Conservation (phyloP, 257 asterid genomes). For the Handroanthus guayacan region DNA sequence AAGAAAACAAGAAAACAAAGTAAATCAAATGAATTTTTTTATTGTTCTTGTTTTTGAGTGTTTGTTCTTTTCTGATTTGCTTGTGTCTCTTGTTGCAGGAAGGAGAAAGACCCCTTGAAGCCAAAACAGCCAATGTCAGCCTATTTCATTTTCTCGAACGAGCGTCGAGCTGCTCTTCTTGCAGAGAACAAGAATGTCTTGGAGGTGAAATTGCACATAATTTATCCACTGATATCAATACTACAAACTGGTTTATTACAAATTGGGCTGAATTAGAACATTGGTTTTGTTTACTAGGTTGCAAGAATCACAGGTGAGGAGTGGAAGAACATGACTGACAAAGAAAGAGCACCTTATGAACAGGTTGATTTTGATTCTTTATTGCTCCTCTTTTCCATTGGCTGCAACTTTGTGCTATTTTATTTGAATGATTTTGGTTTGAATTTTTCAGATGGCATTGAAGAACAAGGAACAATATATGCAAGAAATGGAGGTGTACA, state of each 20-base stretch:
- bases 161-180: conserved; percentile 66
- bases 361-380: conserved; percentile 42
- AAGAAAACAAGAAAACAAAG: conserved; percentile 70
- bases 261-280: background rate
- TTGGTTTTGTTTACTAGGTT: conserved; percentile 40
- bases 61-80: conserved; percentile 1
- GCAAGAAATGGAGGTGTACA: conserved; percentile 80
- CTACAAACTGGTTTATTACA: background rate
- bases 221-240: background rate
- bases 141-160: conserved; percentile 68
- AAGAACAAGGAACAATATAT: conserved; percentile 67
- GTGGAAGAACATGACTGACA: conserved; percentile 86
- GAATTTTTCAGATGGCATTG: conserved; percentile 56
- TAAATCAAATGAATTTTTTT: conserved; percentile 13
- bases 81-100: conserved; percentile 49
- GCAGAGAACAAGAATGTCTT: conserved; percentile 64
- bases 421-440: conserved; percentile 2
- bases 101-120: conserved; percentile 88
- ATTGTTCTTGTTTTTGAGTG: background rate
- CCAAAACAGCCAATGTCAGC: conserved; percentile 93
- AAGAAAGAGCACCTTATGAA: conserved; percentile 73
- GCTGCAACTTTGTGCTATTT: background rate
- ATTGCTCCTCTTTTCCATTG: background rate
- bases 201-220: conserved; percentile 57
- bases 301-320: conserved; percentile 87